Evolutionary conservation across 176 grass and related monocot genomes (phyloP).

Genomic region (Triticum monococcum): DNA sequence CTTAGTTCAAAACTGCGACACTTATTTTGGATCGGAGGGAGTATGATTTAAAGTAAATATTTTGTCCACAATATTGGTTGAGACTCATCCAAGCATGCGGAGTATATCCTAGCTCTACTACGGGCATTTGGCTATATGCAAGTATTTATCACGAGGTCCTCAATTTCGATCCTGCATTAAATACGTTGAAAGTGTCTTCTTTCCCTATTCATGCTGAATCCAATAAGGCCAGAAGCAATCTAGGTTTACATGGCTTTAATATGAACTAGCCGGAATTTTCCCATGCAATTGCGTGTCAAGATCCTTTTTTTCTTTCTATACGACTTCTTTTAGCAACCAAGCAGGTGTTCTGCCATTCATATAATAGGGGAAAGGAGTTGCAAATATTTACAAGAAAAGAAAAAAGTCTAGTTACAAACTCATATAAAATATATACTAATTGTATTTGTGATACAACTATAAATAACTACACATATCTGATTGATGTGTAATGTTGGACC

Average conservation of each 20-base stretch:
- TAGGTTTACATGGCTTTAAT: not conserved
- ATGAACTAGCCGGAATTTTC: not conserved
- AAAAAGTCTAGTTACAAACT: not conserved
- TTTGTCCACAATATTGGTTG: slow-evolving; percentile 20
- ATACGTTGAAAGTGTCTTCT: slow-evolving; percentile 18
- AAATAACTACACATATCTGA: not conserved
- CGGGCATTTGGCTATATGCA: slow-evolving; percentile 5
- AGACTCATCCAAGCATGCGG: not conserved
- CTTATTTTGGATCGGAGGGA: no score
- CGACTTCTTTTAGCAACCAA: not conserved
- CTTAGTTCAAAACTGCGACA: no score
- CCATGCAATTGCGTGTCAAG: not conserved
- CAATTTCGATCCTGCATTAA: slow-evolving; percentile 38
- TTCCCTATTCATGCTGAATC: slow-evolving; percentile 10
- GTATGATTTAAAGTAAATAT: slow-evolving; percentile 18
- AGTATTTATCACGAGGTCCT: slow-evolving; percentile 15
- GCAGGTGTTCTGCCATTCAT: not conserved
- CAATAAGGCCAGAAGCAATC: slow-evolving; percentile 5
- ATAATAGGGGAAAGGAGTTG: not conserved
- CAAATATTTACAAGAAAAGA: not conserved
- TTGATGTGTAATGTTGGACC: not conserved
- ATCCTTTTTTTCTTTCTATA: not conserved
- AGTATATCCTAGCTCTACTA: not conserved
- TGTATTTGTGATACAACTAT: not conserved
- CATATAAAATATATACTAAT: not conserved